phyloP scores from a whole-genome alignment of 306 rosid genomes.

The Vachellia collinsii region DNA sequence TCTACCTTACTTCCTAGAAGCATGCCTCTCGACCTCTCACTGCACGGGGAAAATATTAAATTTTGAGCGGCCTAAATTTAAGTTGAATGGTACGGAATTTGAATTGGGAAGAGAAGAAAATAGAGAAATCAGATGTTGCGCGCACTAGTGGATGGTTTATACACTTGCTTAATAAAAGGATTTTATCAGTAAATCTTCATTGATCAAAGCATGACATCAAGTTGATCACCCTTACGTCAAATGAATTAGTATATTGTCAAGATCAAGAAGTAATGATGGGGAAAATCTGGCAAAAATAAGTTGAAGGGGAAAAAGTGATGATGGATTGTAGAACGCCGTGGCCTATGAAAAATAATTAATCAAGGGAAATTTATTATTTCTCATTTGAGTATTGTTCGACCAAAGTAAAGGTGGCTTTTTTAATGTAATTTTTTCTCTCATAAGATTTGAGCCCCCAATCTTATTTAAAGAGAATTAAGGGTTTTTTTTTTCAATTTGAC shows the following conservation, averaged over 20 bases:
- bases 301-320: background rate
- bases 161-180: background rate
- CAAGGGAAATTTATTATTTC: background rate
- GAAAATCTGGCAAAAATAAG: background rate
- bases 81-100: background rate
- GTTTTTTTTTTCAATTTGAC: too few relatives aligned
- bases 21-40: background rate
- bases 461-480: background rate
- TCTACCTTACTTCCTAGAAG: background rate
- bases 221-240: background rate
- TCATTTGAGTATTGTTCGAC: background rate
- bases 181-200: background rate
- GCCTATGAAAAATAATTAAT: background rate
- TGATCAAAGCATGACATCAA: background rate
- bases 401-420: too few relatives aligned
- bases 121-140: background rate
- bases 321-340: background rate
- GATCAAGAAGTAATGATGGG: background rate
- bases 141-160: background rate
- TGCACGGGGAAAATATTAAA: background rate
- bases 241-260: background rate
- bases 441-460: background rate
- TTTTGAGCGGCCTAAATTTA: background rate
- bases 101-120: background rate
- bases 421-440: too few relatives aligned